Evolutionary conservation across 1,284 basidiomycete genomes (phyloP).

Genomic region (Amylostereum areolatum): DNA sequence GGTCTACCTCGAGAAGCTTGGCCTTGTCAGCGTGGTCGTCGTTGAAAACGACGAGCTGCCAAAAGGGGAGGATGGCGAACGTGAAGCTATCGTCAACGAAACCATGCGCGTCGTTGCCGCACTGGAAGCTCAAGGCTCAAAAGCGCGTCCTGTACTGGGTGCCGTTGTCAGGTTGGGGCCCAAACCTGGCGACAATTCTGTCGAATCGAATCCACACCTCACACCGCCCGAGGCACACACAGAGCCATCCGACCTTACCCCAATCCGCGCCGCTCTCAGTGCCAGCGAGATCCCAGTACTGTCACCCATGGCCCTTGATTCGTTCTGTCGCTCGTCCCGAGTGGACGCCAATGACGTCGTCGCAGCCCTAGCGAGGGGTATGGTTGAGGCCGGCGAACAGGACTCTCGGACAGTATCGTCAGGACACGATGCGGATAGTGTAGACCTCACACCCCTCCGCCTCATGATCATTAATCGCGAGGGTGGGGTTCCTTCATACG

Average conservation of each 20-base stretch:
- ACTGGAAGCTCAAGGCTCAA: constrained; percentile 81
- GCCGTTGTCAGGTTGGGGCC: constrained; percentile 83
- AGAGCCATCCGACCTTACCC: constrained; percentile 68
- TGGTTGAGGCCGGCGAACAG: constrained; percentile 57
- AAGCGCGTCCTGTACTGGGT: constrained; percentile 83
- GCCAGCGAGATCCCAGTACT: constrained; percentile 96
- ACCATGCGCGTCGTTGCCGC: constrained; percentile 81
- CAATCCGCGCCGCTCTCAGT: constrained; percentile 82
- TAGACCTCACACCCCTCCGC: constrained; percentile 86
- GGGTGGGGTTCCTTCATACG: constrained; percentile 97
- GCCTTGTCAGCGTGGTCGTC: constrained; percentile 91
- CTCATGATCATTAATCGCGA: constrained; percentile 98
- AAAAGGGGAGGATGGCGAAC: constrained; percentile 62
- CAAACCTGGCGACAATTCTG: constrained; percentile 42
- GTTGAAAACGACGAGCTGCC: constrained; percentile 83
- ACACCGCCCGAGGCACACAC: constrained; percentile 81
- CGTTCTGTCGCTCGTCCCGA: constrained; percentile 81
- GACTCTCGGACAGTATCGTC: constrained; percentile 7
- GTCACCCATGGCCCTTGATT: constrained; percentile 90
- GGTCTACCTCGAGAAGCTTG: constrained; percentile 93
- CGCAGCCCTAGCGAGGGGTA: constrained; percentile 81
- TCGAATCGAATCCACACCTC: no score
- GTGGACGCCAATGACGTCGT: constrained; percentile 90
- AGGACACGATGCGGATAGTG: constrained; percentile 16
- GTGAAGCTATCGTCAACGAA: constrained; percentile 57